These are phyloP conservation scores for Dioscorea dumetorum DNA, from an alignment of 106 monocot genomes.

Conservation along the genomic window DNA sequence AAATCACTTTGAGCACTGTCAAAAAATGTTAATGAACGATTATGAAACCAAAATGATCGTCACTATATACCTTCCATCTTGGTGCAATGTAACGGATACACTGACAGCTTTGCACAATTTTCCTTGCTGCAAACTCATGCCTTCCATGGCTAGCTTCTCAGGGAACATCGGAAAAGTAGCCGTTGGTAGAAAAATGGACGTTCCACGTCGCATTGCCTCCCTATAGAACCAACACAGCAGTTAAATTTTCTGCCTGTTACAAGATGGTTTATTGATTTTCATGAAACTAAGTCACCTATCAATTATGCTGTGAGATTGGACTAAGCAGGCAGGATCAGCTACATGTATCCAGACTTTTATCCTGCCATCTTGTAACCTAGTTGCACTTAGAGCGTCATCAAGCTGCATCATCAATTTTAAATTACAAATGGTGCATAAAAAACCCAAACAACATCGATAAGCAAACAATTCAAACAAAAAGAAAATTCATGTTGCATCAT, in stretches of 20 bases:
- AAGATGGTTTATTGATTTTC: too few relatives aligned
- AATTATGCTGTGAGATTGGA: slow-evolving; percentile 66
- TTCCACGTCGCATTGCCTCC: slow-evolving; percentile 86
- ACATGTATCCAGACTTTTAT: slow-evolving; percentile 97
- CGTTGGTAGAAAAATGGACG: slow-evolving; percentile 91
- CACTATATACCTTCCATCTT: slow-evolving; percentile 70
- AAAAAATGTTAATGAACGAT: background rate
- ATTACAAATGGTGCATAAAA: background rate
- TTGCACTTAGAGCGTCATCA: slow-evolving; percentile 94
- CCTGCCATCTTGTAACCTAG: slow-evolving; percentile 72
- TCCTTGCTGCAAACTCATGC: slow-evolving; percentile 96
- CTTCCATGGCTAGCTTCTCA: slow-evolving; percentile 83
- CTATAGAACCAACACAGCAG: slow-evolving; percentile 32
- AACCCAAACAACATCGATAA: background rate
- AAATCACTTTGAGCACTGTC: too few relatives aligned
- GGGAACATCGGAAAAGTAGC: slow-evolving; percentile 96
- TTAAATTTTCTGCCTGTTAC: background rate
- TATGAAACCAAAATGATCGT: background rate
- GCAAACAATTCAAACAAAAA: background rate
- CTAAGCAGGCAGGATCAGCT: slow-evolving; percentile 82
- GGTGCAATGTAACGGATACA: slow-evolving; percentile 61
- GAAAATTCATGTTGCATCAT: background rate
- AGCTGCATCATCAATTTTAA: slow-evolving; percentile 48
- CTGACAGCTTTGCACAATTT: slow-evolving; percentile 78
- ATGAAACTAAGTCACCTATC: slow-evolving; percentile 42